Percentiles rank a stretch among this genome's conserved stretches.
phyloP scores from a whole-genome alignment of 805 yeast genomes.

The Osmozyma mogii region DNA sequence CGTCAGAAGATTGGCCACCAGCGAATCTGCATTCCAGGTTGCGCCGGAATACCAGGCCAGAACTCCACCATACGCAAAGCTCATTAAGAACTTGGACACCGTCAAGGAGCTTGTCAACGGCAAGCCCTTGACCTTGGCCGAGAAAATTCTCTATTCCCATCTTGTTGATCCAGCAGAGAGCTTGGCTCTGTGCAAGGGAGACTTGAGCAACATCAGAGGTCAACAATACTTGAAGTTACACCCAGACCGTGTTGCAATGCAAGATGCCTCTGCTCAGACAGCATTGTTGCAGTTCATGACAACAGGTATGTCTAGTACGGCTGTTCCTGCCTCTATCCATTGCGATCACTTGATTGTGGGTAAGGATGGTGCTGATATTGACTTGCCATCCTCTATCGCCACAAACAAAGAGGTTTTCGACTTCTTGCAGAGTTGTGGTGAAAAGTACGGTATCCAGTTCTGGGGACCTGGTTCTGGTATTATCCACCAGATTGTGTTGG shows the following conservation, averaged over 20 bases:
- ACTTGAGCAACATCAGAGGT: slow-evolving; percentile 63
- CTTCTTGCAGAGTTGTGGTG: slow-evolving; percentile 87
- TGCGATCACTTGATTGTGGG: slow-evolving; percentile 98
- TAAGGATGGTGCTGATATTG: slow-evolving; percentile 82
- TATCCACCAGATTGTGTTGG: slow-evolving; percentile 95
- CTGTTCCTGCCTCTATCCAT: slow-evolving; percentile 93
- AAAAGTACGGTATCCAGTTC: slow-evolving; percentile 92
- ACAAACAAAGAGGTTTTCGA: slow-evolving; percentile 94
- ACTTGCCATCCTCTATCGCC: slow-evolving; percentile 71
- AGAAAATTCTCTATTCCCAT: slow-evolving; percentile 90
- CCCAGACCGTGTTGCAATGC: slow-evolving; percentile 99
- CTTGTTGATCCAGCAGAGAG: slow-evolving; percentile 80
- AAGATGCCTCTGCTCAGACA: slow-evolving; percentile 99
- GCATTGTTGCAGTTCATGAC: slow-evolving; percentile 98
- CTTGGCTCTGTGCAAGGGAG: slow-evolving; percentile 43
- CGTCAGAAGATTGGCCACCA: slow-evolving; percentile 25
- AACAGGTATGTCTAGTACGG: slow-evolving; percentile 79
- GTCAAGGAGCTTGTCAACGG: slow-evolving; percentile 62
- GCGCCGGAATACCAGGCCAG: slow-evolving; percentile 61
- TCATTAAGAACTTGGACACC: slow-evolving; percentile 51
- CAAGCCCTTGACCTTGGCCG: slow-evolving; percentile 84
- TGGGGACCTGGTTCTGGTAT: slow-evolving; percentile 99
- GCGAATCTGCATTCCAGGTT: slow-evolving; percentile 23
- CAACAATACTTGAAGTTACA: slow-evolving; percentile 81
- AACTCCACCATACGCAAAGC: slow-evolving; percentile 82